Evolutionary conservation across 2,329 filamentous ascomycete genomes (phyloP).

Genomic region (Tolypocladium capitatum): DNA sequence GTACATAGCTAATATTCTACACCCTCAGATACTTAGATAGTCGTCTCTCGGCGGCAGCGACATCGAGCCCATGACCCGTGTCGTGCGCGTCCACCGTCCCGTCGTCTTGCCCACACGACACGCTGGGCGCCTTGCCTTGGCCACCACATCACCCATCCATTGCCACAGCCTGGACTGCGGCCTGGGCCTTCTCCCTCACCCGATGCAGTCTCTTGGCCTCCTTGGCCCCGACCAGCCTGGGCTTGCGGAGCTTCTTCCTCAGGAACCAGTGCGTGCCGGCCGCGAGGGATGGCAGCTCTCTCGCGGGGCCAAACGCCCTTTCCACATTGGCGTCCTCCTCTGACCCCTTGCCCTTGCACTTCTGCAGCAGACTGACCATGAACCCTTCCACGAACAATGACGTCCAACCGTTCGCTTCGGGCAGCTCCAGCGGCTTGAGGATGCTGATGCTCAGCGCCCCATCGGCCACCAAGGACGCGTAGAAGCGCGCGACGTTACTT

Average conservation of each 20-base stretch:
- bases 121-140: background rate
- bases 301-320: conserved; percentile 52
- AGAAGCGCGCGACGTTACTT: conserved; percentile 40
- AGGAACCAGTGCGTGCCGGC: conserved; percentile 70
- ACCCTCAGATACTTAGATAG: background rate
- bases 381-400: conserved; percentile 69
- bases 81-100: background rate
- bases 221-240: conserved; percentile 36
- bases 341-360: conserved; percentile 34
- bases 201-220: conserved; percentile 30
- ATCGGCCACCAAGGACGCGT: conserved; percentile 35
- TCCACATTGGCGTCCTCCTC: conserved; percentile 45
- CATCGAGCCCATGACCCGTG: background rate
- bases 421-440: conserved; percentile 62
- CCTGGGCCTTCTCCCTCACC: conserved; percentile 20
- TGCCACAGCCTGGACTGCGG: conserved; percentile 11
- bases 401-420: conserved; percentile 63
- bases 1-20: background rate
- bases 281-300: conserved; percentile 53
- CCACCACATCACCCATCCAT: background rate
- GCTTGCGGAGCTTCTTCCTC: conserved; percentile 58
- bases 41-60: background rate
- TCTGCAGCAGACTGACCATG: conserved; percentile 61
- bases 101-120: too few species aligned
- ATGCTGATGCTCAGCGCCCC: conserved; percentile 32